phyloP scores from a whole-genome alignment of 2,329 filamentous ascomycete species.

The Claviceps quebecensis region DNA sequence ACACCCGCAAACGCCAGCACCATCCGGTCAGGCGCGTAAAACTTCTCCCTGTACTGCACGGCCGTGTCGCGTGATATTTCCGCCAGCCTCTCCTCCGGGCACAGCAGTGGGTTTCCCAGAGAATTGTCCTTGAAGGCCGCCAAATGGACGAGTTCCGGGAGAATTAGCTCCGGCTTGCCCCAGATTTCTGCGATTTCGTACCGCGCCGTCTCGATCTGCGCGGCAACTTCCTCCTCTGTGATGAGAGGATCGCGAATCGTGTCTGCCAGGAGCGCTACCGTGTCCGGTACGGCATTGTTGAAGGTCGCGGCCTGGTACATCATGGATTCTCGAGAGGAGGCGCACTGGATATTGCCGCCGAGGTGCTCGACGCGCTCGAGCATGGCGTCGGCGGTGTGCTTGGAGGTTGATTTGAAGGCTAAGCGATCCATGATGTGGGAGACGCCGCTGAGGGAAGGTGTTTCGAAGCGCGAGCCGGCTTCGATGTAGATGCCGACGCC shows the following conservation, averaged over 20 bases:
- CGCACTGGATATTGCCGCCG: conserved; percentile 93
- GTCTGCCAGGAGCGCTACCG: conserved; percentile 76
- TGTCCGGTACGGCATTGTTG: conserved; percentile 76
- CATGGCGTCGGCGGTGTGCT: conserved; percentile 66
- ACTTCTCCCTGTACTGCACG: conserved; percentile 63
- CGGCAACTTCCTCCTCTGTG: conserved; percentile 71
- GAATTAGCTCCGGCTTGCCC: conserved; percentile 89
- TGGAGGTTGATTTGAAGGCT: conserved; percentile 79
- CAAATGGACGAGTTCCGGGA: conserved; percentile 90
- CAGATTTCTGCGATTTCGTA: conserved; percentile 97
- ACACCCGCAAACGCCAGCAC: conserved; percentile 94
- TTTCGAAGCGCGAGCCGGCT: conserved; percentile 88
- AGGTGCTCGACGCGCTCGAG: conserved; percentile 75
- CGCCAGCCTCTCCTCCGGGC: conserved; percentile 67
- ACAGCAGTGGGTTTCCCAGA: conserved; percentile 82
- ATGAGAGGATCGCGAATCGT: conserved; percentile 79
- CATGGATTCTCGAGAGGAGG: conserved; percentile 83
- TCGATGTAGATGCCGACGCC: conserved; percentile 94
- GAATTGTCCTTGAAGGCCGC: conserved; percentile 95
- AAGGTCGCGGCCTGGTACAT: conserved; percentile 99
- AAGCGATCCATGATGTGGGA: conserved; percentile 94
- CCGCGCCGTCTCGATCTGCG: conserved; percentile 80
- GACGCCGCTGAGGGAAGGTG: conserved; percentile 67
- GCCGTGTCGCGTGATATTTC: conserved; percentile 63
- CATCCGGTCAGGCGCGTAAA: conserved; percentile 81